Conservation (phyloP, 805 yeast genomes). For the Cyberlindnera meyerae region DNA sequence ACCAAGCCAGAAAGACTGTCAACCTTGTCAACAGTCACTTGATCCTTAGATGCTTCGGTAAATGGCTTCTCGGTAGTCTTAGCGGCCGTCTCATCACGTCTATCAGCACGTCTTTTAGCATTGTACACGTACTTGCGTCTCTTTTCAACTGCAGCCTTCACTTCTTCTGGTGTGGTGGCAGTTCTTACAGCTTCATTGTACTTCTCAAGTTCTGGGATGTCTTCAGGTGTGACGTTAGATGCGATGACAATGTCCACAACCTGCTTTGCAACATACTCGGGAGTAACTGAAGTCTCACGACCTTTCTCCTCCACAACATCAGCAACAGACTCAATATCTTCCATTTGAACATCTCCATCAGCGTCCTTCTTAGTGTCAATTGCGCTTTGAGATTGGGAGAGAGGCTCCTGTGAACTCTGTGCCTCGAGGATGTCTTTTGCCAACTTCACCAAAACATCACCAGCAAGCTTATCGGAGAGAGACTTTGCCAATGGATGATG, state of each 20-base stretch:
- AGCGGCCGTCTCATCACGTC: constrained; percentile 4
- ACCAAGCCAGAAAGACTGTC: constrained; percentile 1
- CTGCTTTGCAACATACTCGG: too few species aligned
- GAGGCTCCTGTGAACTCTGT: too few species aligned
- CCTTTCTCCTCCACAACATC: too few species aligned
- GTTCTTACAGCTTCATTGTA: constrained; percentile 2
- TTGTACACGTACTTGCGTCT: constrained; percentile 9
- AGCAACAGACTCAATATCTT: background rate
- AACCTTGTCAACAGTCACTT: background rate
- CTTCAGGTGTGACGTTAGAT: constrained; percentile 5
- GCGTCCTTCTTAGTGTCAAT: constrained; percentile 30
- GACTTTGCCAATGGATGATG: too few species aligned
- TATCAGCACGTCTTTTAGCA: constrained; percentile 9
- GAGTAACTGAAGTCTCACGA: too few species aligned
- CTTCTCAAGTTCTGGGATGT: constrained; percentile 5
- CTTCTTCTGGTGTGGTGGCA: background rate
- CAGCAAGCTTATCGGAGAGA: too few species aligned
- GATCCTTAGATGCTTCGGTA: constrained; percentile 5
- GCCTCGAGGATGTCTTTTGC: too few species aligned
- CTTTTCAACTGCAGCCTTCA: constrained; percentile 4
- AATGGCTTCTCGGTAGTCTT: constrained; percentile 9
- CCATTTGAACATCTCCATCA: constrained; percentile 27
- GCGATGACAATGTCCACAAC: constrained; percentile 2
- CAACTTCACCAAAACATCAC: too few species aligned
- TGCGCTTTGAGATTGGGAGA: constrained; percentile 11